phyloP scores from a whole-genome alignment of 2,329 filamentous ascomycete genomes.

The Ceratocystis colombiana region DNA sequence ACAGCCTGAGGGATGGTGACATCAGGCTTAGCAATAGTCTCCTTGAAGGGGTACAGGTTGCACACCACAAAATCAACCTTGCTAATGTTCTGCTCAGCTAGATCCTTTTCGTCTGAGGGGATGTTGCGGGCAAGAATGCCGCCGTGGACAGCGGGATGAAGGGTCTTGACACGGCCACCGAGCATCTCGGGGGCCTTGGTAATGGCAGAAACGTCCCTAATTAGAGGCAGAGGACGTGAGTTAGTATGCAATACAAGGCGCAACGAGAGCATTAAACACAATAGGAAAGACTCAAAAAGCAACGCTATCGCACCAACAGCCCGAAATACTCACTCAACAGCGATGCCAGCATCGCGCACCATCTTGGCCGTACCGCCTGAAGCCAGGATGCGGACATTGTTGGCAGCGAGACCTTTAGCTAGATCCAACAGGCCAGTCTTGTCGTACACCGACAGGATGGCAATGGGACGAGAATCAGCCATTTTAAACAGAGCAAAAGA shows the following conservation, averaged over 20 bases:
- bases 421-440: conserved; percentile 93
- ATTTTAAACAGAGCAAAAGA: conserved; percentile 29
- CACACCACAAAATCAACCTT: conserved; percentile 95
- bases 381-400: conserved; percentile 84
- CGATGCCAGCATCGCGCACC: conserved; percentile 92
- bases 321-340: conserved; percentile 68
- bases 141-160: conserved; percentile 84
- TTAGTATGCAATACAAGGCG: conserved; percentile 3
- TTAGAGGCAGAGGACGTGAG: neutral
- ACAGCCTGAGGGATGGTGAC: conserved; percentile 95
- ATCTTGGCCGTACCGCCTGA: conserved; percentile 92
- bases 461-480: conserved; percentile 48
- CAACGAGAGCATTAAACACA: neutral
- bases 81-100: conserved; percentile 86
- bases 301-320: neutral
- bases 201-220: conserved; percentile 90
- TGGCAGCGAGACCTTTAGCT: conserved; percentile 77
- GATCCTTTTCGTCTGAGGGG: conserved; percentile 90
- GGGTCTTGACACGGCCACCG: conserved; percentile 73
- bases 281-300: neutral
- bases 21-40: conserved; percentile 92
- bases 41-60: conserved; percentile 99
- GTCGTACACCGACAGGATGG: conserved; percentile 96
- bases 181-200: conserved; percentile 97
- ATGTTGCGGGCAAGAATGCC: conserved; percentile 91